These are phyloP conservation scores for Globisporangium mamillatum DNA, from an alignment of 352 stramenopile genomes.

Conservation along the genomic window DNA sequence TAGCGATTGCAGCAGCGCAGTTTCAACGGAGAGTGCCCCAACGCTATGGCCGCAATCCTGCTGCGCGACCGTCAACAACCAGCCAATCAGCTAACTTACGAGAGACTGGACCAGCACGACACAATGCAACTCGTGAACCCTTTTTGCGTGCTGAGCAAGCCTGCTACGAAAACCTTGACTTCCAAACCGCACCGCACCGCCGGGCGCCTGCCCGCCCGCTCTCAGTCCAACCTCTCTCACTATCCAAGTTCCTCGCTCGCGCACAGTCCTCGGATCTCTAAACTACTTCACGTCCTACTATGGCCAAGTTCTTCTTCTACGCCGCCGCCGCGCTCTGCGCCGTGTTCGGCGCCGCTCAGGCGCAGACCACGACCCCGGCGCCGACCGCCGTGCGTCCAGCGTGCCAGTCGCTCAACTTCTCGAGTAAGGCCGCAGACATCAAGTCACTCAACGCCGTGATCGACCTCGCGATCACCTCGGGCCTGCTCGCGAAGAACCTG, in stretches of 20 bases:
- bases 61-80: not conserved
- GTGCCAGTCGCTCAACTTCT: constrained; percentile 10
- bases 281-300: not conserved
- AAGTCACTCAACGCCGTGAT: constrained; percentile 16
- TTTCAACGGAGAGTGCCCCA: not conserved
- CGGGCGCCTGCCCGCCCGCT: too few species aligned
- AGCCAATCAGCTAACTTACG: not conserved
- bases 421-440: constrained; percentile 13
- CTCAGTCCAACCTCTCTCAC: constrained; percentile 1
- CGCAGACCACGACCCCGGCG: constrained; percentile 1
- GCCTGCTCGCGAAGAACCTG: constrained; percentile 5
- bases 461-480: constrained; percentile 9
- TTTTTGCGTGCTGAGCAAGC: not conserved
- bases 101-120: too few species aligned
- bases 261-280: not conserved
- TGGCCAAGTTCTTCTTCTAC: constrained; percentile 10
- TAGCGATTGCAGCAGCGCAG: not conserved
- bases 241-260: constrained; percentile 8
- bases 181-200: not conserved
- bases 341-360: not conserved
- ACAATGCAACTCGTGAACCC: not conserved
- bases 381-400: not conserved
- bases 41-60: not conserved
- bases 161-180: too few species aligned
- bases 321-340: not conserved